These are phyloP conservation scores for Volvox africanus DNA, from an alignment of 139 green algal species.

Conservation along the genomic window DNA sequence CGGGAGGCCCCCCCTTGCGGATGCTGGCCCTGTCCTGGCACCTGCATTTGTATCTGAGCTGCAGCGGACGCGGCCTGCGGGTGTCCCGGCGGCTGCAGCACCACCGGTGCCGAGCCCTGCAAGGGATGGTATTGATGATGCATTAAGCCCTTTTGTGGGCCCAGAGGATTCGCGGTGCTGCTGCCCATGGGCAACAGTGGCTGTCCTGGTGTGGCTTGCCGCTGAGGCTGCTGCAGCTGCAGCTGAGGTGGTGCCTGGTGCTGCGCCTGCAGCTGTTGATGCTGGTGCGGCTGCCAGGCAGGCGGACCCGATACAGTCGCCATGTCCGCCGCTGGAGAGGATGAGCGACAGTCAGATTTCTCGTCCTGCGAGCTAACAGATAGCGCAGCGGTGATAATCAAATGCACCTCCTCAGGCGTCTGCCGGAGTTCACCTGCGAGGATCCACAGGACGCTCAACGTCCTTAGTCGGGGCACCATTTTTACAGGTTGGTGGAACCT, in stretches of 20 bases:
- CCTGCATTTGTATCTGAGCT: slow-evolving; percentile 1
- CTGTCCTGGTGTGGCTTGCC: background rate
- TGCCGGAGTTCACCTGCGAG: slow-evolving; percentile 35
- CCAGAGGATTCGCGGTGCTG: background rate
- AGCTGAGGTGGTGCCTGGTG: background rate
- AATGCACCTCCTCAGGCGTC: slow-evolving; percentile 46
- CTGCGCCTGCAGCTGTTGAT: background rate
- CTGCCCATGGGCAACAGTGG: background rate
- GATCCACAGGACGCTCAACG: background rate
- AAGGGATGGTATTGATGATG: background rate
- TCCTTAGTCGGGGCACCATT: no score
- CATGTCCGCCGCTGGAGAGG: background rate
- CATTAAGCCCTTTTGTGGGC: background rate
- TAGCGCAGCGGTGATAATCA: slow-evolving; percentile 41
- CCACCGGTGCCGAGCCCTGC: background rate
- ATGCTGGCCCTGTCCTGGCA: background rate
- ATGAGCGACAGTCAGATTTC: background rate
- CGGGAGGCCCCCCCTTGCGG: background rate
- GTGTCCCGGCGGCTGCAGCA: background rate
- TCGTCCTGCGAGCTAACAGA: background rate
- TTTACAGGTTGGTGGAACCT: no score
- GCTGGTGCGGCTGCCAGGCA: background rate
- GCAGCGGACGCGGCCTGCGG: background rate
- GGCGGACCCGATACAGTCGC: background rate
- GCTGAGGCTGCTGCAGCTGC: slow-evolving; percentile 19